These are phyloP conservation scores for Trichoderma sp. DNA, from an alignment of 2,329 filamentous ascomycete species.

Conservation along the genomic window DNA sequence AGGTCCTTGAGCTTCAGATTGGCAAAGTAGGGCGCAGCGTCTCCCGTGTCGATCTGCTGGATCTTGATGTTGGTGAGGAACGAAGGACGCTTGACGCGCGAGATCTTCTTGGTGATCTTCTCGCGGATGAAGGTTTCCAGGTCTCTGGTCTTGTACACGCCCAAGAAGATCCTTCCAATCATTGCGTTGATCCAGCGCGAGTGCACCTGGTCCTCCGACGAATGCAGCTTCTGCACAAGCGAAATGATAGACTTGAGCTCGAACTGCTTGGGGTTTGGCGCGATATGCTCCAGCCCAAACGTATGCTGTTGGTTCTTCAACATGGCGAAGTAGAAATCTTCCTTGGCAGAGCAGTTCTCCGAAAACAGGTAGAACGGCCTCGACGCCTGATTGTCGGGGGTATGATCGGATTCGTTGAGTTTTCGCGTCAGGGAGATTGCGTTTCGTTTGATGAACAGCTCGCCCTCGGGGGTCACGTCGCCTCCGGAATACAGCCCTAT, in stretches of 20 bases:
- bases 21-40: constrained; percentile 83
- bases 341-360: constrained; percentile 93
- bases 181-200: constrained; percentile 93
- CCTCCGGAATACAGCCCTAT: constrained; percentile 83
- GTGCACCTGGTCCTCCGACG: constrained; percentile 86
- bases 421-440: constrained; percentile 79
- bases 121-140: constrained; percentile 76
- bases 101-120: constrained; percentile 95
- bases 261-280: constrained; percentile 72
- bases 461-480: constrained; percentile 78
- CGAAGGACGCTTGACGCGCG: constrained; percentile 85
- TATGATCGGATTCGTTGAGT: constrained; percentile 54
- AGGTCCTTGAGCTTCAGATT: constrained; percentile 87
- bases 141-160: constrained; percentile 80
- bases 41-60: constrained; percentile 80
- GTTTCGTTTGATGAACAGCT: constrained; percentile 94
- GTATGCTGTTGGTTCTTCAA: constrained; percentile 79
- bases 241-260: constrained; percentile 85
- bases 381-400: constrained; percentile 60
- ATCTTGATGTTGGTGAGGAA: constrained; percentile 87
- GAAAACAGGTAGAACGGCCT: constrained; percentile 94
- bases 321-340: constrained; percentile 96
- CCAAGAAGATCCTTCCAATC: constrained; percentile 84
- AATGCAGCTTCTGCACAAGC: constrained; percentile 86
- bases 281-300: constrained; percentile 54